phyloP scores from a whole-genome alignment of 164 flowering plant genomes.

The Saururus chinensis region DNA sequence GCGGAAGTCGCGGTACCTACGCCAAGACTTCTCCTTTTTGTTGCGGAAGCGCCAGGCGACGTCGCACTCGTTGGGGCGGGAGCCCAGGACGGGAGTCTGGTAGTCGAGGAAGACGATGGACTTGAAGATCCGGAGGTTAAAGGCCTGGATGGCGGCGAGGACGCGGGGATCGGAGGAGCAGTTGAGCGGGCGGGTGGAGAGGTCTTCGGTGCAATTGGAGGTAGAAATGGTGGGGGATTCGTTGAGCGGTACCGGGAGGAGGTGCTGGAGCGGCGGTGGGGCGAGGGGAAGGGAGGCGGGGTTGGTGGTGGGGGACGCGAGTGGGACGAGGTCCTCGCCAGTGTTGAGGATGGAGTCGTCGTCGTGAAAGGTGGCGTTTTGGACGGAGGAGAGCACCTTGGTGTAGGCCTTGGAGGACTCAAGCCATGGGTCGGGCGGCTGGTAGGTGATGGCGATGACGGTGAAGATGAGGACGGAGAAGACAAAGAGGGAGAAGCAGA shows the following conservation, averaged over 20 bases:
- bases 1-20: constrained; percentile 86
- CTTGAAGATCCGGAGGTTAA: constrained; percentile 58
- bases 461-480: constrained; percentile 70
- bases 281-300: constrained; percentile 5
- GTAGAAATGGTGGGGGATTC: neutral
- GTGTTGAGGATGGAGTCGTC: constrained; percentile 66
- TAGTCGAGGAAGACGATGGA: constrained; percentile 72
- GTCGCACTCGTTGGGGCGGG: constrained; percentile 70
- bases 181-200: constrained; percentile 26
- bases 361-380: constrained; percentile 66
- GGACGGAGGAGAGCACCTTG: constrained; percentile 53
- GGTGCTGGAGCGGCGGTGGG: neutral
- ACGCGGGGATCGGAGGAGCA: constrained; percentile 83
- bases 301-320: constrained; percentile 16
- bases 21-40: constrained; percentile 93
- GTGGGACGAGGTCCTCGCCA: constrained; percentile 60
- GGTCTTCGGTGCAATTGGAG: neutral
- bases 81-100: constrained; percentile 64
- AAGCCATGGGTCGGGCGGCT: constrained; percentile 98
- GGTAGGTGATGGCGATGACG: constrained; percentile 85
- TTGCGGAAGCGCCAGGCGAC: constrained; percentile 90
- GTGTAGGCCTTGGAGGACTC: constrained; percentile 75
- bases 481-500: constrained; percentile 79
- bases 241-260: neutral
- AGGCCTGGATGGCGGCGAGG: constrained; percentile 55